Conservation (phyloP, 2,329 filamentous ascomycete species). For the Sordariomycetes sp. region DNA sequence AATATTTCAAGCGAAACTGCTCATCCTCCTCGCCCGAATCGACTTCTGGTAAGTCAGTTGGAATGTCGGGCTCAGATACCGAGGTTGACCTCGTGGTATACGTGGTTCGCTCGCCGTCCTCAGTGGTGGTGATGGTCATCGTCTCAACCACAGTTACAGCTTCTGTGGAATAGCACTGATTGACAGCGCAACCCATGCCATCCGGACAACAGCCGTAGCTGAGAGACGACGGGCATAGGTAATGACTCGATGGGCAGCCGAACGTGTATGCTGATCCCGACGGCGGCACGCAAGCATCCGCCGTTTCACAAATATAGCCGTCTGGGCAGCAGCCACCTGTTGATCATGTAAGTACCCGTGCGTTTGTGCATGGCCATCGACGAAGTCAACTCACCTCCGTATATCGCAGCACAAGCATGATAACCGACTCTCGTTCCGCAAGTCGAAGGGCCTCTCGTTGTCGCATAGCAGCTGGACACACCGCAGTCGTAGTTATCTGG, state of each 20-base stretch:
- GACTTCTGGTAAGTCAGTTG: constrained; percentile 13
- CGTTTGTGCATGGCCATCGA: neutral
- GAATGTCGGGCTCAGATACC: neutral
- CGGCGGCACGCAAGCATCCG: constrained; percentile 31
- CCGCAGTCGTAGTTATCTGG: constrained; percentile 38
- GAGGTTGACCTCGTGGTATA: constrained; percentile 22
- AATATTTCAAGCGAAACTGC: constrained; percentile 29
- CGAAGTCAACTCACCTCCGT: neutral
- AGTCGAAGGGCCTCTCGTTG: constrained; percentile 30
- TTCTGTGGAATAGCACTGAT: constrained; percentile 37
- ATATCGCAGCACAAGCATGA: constrained; percentile 24
- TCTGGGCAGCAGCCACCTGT: constrained; percentile 35
- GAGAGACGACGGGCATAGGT: constrained; percentile 38
- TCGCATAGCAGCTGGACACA: constrained; percentile 35
- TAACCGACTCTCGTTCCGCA: constrained; percentile 26
- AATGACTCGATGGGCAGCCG: constrained; percentile 34
- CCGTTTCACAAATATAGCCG: constrained; percentile 31
- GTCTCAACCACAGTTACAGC: constrained; percentile 35
- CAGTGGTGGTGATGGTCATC: constrained; percentile 34
- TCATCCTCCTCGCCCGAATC: constrained; percentile 12
- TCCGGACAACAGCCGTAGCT: constrained; percentile 44
- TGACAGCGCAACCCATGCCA: constrained; percentile 37
- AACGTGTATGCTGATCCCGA: constrained; percentile 27
- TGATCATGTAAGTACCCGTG: neutral
- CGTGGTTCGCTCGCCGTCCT: constrained; percentile 26